phyloP scores from a whole-genome alignment of 2,329 filamentous ascomycete species.

The Pseudocercospora eumusae region DNA sequence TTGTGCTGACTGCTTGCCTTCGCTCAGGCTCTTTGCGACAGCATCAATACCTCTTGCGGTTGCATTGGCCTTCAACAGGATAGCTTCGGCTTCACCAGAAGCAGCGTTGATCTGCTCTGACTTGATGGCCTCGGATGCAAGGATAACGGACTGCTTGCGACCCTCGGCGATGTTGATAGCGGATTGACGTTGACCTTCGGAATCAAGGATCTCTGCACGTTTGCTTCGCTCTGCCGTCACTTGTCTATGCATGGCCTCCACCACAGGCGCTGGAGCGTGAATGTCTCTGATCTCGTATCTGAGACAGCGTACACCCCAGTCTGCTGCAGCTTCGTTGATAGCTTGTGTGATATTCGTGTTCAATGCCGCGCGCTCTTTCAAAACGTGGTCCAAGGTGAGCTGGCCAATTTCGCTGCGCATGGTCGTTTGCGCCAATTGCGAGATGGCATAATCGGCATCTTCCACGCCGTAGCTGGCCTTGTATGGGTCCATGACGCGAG shows the following conservation, averaged over 20 bases:
- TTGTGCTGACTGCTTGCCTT: conserved; percentile 74
- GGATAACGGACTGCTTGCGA: conserved; percentile 92
- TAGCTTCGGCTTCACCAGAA: conserved; percentile 90
- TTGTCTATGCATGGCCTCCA: conserved; percentile 97
- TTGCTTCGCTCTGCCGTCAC: conserved; percentile 97
- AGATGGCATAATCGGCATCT: conserved; percentile 98
- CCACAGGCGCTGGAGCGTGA: conserved; percentile 88
- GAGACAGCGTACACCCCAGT: conserved; percentile 94
- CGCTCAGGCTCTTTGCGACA: conserved; percentile 63
- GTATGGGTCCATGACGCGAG: conserved; percentile 94
- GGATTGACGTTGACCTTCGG: conserved; percentile 92
- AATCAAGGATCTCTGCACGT: conserved; percentile 95
- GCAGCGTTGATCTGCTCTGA: conserved; percentile 93
- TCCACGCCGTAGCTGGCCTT: conserved; percentile 99
- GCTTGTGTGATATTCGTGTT: conserved; percentile 99
- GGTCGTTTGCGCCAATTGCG: conserved; percentile 94
- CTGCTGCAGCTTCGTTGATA: conserved; percentile 95
- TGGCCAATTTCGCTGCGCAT: conserved; percentile 99
- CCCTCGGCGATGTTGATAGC: conserved; percentile 99
- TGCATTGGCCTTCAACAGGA: conserved; percentile 78
- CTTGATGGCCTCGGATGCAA: conserved; percentile 87
- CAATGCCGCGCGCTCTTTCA: conserved; percentile 93
- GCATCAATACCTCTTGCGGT: conserved; percentile 87
- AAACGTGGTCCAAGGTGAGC: conserved; percentile 90
- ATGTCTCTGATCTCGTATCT: conserved; percentile 99